Conservation (phyloP, 1,284 basidiomycete genomes). For the Irpex sp. region DNA sequence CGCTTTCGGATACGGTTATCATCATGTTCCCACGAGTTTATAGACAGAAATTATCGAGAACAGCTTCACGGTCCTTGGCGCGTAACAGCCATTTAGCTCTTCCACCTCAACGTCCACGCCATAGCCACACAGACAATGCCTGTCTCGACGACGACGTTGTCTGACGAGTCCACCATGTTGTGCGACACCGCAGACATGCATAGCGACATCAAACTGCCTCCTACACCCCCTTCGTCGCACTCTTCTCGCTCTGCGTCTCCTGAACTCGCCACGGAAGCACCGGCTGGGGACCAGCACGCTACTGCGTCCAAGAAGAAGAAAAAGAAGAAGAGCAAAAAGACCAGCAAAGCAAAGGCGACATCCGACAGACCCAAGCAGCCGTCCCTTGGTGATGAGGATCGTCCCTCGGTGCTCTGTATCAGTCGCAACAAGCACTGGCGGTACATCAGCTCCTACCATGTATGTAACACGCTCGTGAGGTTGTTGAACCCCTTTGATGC, state of each 20-base stretch:
- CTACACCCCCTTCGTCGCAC: constrained; percentile 22
- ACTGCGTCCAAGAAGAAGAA: constrained; percentile 63
- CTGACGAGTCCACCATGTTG: neutral
- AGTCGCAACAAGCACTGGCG: constrained; percentile 86
- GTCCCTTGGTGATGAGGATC: constrained; percentile 32
- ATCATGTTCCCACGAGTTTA: neutral
- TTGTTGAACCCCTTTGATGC: neutral
- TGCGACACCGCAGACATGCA: neutral
- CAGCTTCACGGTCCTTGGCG: neutral
- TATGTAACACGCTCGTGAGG: constrained; percentile 35
- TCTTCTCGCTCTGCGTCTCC: constrained; percentile 24
- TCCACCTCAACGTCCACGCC: neutral
- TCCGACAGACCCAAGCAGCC: constrained; percentile 22
- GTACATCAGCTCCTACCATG: constrained; percentile 85
- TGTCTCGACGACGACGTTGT: constrained; percentile 1
- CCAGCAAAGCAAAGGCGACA: constrained; percentile 41
- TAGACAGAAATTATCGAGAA: neutral
- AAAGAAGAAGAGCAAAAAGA: constrained; percentile 66
- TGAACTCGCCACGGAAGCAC: constrained; percentile 4
- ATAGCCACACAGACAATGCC: constrained; percentile 6
- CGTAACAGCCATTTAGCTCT: neutral
- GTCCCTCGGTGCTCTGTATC: constrained; percentile 67
- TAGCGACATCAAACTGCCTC: neutral
- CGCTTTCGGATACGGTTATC: neutral
- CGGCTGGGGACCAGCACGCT: constrained; percentile 2